phyloP scores from a whole-genome alignment of 768 basidiomycete species.

The Tylopilus balloui region DNA sequence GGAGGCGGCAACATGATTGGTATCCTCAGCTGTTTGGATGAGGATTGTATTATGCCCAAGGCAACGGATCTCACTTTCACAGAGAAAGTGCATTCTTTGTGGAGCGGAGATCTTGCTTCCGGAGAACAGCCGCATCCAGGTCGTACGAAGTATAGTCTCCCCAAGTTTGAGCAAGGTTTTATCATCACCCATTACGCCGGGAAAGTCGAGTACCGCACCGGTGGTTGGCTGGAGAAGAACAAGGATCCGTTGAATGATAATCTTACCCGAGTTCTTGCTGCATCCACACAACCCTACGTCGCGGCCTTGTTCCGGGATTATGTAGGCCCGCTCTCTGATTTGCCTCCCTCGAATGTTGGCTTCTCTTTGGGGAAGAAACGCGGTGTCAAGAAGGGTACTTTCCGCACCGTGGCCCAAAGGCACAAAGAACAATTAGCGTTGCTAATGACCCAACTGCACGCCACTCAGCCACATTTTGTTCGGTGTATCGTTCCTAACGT shows the following conservation, averaged over 20 bases:
- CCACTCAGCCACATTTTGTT: conserved; percentile 97
- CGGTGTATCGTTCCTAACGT: conserved; percentile 96
- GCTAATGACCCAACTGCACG: conserved; percentile 85
- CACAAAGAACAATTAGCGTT: conserved; percentile 94
- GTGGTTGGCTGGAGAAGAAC: conserved; percentile 99
- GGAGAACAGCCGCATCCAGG: conserved; percentile 62
- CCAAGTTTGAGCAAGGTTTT: conserved; percentile 91
- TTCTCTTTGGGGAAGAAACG: conserved; percentile 58
- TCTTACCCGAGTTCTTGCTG: conserved; percentile 80
- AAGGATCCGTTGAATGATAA: conserved; percentile 98
- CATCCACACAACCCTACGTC: conserved; percentile 78
- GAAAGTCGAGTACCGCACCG: conserved; percentile 91
- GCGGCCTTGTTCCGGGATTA: conserved; percentile 83
- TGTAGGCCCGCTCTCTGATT: conserved; percentile 39
- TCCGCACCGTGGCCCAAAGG: conserved; percentile 90
- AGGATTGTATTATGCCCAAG: conserved; percentile 99
- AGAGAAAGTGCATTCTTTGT: conserved; percentile 80
- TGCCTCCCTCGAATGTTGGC: conserved; percentile 33
- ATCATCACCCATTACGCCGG: conserved; percentile 95
- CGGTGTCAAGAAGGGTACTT: conserved; percentile 88
- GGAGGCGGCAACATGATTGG: conserved; percentile 69
- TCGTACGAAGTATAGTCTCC: conserved; percentile 76
- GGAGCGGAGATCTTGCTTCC: conserved; percentile 44
- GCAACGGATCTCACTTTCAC: conserved; percentile 94
- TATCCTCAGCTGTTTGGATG: conserved; percentile 88